These are phyloP conservation scores for Tetrahymena thermophila DNA, from an alignment of 73 alveolate species.

Conservation along the genomic window DNA sequence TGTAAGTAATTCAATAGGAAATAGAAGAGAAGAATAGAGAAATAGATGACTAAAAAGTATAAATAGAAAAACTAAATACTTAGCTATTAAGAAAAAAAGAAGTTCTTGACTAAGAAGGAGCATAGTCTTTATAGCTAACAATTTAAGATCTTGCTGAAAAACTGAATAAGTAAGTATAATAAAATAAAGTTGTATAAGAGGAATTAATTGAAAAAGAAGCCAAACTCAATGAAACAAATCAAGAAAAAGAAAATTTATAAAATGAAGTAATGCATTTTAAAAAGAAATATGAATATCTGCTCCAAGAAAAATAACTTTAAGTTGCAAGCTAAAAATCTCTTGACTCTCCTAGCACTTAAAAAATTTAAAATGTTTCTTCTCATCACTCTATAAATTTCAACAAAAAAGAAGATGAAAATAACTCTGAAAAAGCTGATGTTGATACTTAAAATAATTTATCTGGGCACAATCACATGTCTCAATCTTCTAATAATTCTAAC, in stretches of 20 bases:
- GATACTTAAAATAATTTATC: not conserved
- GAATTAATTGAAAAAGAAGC: slow-evolving; percentile 6
- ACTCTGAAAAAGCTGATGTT: not conserved
- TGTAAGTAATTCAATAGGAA: not conserved
- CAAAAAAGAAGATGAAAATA: slow-evolving; percentile 4
- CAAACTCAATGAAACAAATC: not conserved
- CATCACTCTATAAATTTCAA: not conserved
- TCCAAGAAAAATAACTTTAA: not conserved
- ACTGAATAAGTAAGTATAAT: not conserved
- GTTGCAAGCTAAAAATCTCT: not conserved
- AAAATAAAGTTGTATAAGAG: not conserved
- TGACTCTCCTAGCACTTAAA: not conserved
- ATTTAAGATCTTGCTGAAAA: not conserved
- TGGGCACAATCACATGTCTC: not conserved
- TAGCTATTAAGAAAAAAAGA: not conserved
- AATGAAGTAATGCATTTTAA: slow-evolving; percentile 23
- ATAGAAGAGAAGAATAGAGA: not conserved
- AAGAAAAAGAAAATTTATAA: slow-evolving; percentile 25
- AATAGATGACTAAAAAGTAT: not conserved
- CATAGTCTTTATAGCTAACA: not conserved
- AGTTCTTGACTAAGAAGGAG: not conserved
- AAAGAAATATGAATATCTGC: slow-evolving; percentile 23
- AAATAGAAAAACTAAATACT: not conserved
- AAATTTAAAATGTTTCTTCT: not conserved
- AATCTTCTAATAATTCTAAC: not conserved